Conservation (phyloP, 306 rosid genomes). For the Quercus berberidifolia region DNA sequence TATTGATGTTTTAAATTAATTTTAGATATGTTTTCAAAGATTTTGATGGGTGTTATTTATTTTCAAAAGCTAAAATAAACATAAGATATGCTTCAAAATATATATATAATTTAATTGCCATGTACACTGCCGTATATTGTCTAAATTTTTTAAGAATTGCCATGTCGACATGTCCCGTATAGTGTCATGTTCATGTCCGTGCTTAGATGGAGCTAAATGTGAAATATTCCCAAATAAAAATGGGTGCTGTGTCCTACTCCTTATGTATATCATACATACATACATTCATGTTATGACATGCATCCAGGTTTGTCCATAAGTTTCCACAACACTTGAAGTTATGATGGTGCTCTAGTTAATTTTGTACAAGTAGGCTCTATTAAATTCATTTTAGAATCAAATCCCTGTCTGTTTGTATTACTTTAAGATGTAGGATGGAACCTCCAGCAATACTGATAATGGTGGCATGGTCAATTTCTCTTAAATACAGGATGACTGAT, state of each 20-base stretch:
- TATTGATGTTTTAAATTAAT: too few relatives aligned
- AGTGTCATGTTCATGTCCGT: too few relatives aligned
- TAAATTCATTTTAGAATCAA: not conserved
- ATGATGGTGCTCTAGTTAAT: not conserved
- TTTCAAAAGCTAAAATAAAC: too few relatives aligned
- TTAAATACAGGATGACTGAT: constrained; percentile 60
- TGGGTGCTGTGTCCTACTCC: not conserved
- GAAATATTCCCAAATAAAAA: not conserved
- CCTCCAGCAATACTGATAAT: constrained; percentile 14
- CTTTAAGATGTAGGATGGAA: constrained; percentile 10
- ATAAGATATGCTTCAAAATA: too few relatives aligned
- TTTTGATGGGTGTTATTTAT: too few relatives aligned
- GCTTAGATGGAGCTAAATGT: not conserved
- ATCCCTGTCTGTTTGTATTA: not conserved
- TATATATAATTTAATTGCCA: too few relatives aligned
- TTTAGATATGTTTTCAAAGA: too few relatives aligned
- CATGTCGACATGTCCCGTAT: too few relatives aligned
- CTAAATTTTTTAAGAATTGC: too few relatives aligned
- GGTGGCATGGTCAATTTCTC: constrained; percentile 24
- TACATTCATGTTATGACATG: not conserved
- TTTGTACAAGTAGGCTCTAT: not conserved
- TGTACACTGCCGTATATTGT: too few relatives aligned
- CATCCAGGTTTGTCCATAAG: not conserved
- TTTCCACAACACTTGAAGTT: not conserved
- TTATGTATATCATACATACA: not conserved